Base-by-base conservation (phyloP, 192 early-diverging fungal genomes). In the Backusella macrospora region DNA sequence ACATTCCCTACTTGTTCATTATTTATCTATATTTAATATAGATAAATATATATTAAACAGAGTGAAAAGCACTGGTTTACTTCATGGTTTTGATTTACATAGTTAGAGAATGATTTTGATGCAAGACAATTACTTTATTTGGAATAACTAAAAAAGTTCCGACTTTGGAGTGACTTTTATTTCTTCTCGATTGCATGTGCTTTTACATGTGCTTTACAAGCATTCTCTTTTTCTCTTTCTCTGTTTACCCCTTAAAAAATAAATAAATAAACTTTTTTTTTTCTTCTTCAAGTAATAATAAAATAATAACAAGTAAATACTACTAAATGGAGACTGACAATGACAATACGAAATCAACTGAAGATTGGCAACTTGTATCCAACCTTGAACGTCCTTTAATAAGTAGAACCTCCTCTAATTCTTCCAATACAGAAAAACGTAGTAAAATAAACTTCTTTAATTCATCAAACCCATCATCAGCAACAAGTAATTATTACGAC, bases 361-460 rank as follows among this genome's bases (percentile, higher is more conserved):
- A 66, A 43, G 65, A 66, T 39, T 66, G 65, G 65, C 65, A 66
- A 66, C 39, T 66, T 38, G 37, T 66, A 40, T 66, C 65, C 37
- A 59, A 59, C 52, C 52, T 59, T 21, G 52, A 59, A 26, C 52
- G 21, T 1, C 52, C 13, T 12, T 59, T 59, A 23, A 59, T 59
- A 59, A 59, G 52, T 59, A 59, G 52, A 59, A 59, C 52, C 12
- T 59, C 52, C 9, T 59, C 52, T 3, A 59, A 23, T 26, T 21
- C 52, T 18, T 59, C 52, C 10, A 59, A 6, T 4, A 6, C 26
- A 59, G 52, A 59, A 26, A 59, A 59, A 12, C 52, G 52, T 23
- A 26, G 52, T 59, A 59, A 59, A 59, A 9, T 59, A 59, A 23
- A 23, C 8, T 12, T 59, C 52, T 59, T 59, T 21, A 66, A n/a